Percentiles rank a stretch among this genome's conserved stretches.
phyloP scores from a whole-genome alignment of 2,329 filamentous ascomycete species.

The Didymella exigua region DNA sequence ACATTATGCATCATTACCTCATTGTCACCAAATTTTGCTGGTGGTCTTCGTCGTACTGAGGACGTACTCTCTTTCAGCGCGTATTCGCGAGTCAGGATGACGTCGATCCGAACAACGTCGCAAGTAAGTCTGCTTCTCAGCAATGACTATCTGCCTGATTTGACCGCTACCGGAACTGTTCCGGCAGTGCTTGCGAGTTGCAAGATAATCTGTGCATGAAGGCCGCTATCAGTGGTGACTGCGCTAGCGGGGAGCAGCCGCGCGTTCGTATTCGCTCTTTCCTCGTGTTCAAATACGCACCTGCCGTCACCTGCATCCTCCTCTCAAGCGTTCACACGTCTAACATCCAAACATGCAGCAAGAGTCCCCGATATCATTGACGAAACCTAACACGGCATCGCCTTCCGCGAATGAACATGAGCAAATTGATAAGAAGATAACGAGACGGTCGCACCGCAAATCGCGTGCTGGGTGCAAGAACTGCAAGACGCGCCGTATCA shows the following conservation, averaged over 20 bases:
- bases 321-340: neutral
- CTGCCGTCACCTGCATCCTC: neutral
- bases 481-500: slow-evolving; percentile 37
- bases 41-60: neutral
- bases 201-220: neutral
- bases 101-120: neutral
- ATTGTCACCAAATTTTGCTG: neutral
- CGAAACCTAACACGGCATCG: slow-evolving; percentile 7
- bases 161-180: neutral
- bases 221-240: no score
- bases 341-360: slow-evolving; percentile 18
- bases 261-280: slow-evolving; percentile 16
- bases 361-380: slow-evolving; percentile 23
- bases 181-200: slow-evolving; percentile 3
- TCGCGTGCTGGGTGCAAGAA: slow-evolving; percentile 37
- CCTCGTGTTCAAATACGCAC: slow-evolving; percentile 16
- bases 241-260: neutral
- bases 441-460: slow-evolving; percentile 34
- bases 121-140: neutral
- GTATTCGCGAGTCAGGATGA: slow-evolving; percentile 7
- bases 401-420: slow-evolving; percentile 14
- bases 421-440: slow-evolving; percentile 21
- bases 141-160: neutral
- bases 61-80: slow-evolving; percentile 3
- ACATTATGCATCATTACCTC: slow-evolving; percentile 3